Evolutionary conservation across 1,139 yeast genomes (phyloP).

Genomic region (Spencermartinsiella ligniputridi): DNA sequence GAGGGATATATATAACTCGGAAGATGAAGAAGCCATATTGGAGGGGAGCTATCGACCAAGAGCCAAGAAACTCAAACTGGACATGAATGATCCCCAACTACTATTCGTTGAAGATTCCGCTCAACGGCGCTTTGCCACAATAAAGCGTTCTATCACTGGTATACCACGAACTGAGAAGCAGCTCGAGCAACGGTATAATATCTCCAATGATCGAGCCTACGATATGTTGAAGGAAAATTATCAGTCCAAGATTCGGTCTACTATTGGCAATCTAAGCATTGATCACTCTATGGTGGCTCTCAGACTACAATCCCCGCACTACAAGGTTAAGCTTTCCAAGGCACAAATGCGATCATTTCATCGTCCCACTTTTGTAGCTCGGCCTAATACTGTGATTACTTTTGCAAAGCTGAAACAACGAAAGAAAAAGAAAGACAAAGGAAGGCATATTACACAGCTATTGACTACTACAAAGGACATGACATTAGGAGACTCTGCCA

Average conservation of each 20-base stretch:
- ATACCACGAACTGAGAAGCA: conserved; percentile 49
- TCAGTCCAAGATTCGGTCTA: conserved; percentile 88
- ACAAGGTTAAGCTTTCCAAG: conserved; percentile 70
- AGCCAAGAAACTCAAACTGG: conserved; percentile 49
- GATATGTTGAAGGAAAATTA: conserved; percentile 79
- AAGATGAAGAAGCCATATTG: conserved; percentile 75
- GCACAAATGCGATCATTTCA: conserved; percentile 76
- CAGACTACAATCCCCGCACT: conserved; percentile 85
- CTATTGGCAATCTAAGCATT: conserved; percentile 83
- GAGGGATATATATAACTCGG: conserved; percentile 35
- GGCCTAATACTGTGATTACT: conserved; percentile 72
- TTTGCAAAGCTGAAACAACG: conserved; percentile 76
- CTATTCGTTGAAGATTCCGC: conserved; percentile 52
- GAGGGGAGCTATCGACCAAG: conserved; percentile 55
- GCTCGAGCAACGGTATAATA: conserved; percentile 57
- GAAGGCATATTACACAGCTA: conserved; percentile 71
- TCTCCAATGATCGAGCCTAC: conserved; percentile 86
- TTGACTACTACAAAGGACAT: conserved; percentile 69
- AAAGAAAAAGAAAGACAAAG: conserved; percentile 85
- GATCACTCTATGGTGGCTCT: conserved; percentile 91
- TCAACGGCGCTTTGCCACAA: conserved; percentile 5
- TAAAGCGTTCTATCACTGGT: conserved; percentile 17
- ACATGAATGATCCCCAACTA: conserved; percentile 83
- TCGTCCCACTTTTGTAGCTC: conserved; percentile 66
- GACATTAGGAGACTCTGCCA: conserved; percentile 78